Evolutionary conservation across 176 grass and related monocot species (phyloP).

Genomic region (Zea mays): DNA sequence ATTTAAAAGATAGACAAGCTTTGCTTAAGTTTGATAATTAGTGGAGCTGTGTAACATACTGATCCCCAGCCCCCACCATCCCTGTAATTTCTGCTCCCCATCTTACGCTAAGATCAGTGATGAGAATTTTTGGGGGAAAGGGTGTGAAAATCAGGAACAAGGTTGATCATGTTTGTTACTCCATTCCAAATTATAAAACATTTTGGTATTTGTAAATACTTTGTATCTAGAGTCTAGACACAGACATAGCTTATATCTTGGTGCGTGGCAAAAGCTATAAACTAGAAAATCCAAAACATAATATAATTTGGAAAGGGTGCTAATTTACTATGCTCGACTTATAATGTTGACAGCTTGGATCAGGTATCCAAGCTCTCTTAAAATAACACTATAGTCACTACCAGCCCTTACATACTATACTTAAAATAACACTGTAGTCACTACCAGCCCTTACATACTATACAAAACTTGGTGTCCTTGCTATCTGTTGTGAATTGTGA

Average conservation of each 20-base stretch:
- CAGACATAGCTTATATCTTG: no score
- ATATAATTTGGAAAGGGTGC: no score
- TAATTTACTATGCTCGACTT: not conserved
- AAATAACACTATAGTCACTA: not conserved
- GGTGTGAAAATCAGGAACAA: not conserved
- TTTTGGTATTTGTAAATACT: no score
- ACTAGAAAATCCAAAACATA: no score
- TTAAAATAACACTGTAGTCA: not conserved
- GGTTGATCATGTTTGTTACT: not conserved
- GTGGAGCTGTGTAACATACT: not conserved
- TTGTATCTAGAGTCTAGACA: no score
- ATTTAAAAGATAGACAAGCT: not conserved
- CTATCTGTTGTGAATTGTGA: not conserved
- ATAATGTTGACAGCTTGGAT: not conserved
- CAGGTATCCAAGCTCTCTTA: not conserved
- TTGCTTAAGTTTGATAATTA: slow-evolving; percentile 12
- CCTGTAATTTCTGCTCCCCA: not conserved
- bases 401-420: no score
- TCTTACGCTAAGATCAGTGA: not conserved
- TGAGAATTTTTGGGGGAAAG: not conserved
- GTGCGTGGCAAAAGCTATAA: no score
- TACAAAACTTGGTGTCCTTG: not conserved
- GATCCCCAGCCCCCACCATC: not conserved
- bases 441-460: not conserved
- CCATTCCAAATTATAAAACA: no score